phyloP scores from a whole-genome alignment of 345 rosid species.

The Populus nigra region DNA sequence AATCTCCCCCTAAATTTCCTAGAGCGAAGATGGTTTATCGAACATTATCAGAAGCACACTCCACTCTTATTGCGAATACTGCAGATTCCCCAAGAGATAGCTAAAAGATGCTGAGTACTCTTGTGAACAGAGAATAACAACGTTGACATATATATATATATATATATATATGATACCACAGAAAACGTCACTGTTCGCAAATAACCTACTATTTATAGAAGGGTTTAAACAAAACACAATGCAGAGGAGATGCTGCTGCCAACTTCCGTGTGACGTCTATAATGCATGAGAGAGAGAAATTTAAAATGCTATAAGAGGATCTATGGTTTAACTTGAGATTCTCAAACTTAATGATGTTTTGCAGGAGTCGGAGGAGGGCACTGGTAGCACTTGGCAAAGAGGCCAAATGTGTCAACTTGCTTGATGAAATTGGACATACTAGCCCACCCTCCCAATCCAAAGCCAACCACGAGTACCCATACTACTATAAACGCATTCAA shows the following conservation, averaged over 20 bases:
- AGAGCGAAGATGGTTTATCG: not conserved
- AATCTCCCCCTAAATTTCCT: not conserved
- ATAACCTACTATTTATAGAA: not conserved
- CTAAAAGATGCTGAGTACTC: not conserved
- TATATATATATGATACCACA: not conserved
- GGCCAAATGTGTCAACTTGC: slow-evolving; percentile 80
- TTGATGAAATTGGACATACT: slow-evolving; percentile 50
- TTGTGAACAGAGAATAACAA: not conserved
- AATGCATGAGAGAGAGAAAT: slow-evolving; percentile 2
- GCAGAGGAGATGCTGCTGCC: not conserved
- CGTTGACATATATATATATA: not conserved
- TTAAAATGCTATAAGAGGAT: not conserved
- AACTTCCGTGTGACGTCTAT: slow-evolving; percentile 13
- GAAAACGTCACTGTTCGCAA: slow-evolving; percentile 5
- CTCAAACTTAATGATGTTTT: slow-evolving; percentile 33
- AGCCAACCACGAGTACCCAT: slow-evolving; percentile 31
- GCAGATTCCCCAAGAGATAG: not conserved
- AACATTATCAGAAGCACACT: not conserved
- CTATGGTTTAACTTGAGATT: not conserved
- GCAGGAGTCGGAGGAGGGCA: slow-evolving; percentile 44
- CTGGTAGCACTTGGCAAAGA: slow-evolving; percentile 88
- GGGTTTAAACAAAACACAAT: slow-evolving; percentile 14
- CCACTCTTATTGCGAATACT: not conserved
- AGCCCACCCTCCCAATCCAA: slow-evolving; percentile 38
- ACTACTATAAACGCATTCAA: slow-evolving; percentile 27